Base-by-base conservation (phyloP, 140 eudicot species). In the Oenanthe javanica region DNA sequence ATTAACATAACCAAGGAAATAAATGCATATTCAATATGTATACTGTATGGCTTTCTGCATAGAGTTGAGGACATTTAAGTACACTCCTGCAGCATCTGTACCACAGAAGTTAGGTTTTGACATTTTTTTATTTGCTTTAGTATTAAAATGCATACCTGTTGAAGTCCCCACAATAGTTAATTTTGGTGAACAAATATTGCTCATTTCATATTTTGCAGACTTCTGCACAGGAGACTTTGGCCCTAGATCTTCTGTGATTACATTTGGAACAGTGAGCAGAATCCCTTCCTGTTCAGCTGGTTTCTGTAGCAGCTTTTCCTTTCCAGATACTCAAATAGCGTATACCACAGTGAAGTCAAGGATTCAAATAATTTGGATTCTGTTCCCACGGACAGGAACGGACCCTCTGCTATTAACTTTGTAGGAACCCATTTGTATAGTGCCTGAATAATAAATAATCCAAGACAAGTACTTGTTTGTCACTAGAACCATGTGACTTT, bases 241-340 rank as follows among this genome's bases (percentile, higher is more conserved):
- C 74, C 87, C 91, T 82, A 86, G 77, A 45, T 75, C 86, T 73
- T 88, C 98, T 19, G 92, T 89, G 69, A 77, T 85, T 59, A 93
- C 96, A 79, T 88, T 84, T 54, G 98, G 96, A 67, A 89, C 36
- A 31, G 89, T 91, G 27, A 75, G 74, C 81, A 91, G 78, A 81
- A 91, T 52, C 79, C 86, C 86, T 79, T 89, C 78, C 79, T 54
- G 87, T 74, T 91, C 97, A 8, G 92, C 77, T 77, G 91, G 89
- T 31, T 86, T 86, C 86, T 57, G 66, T 40, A 89, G 87, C 79
- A 76, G 77, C 80, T 78, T 79, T 73, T 88, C 87, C 84, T 89
- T 11, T 86, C 91, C 72, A 87, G 83, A 73, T 89, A 88, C 79
- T 89, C 98, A 43, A 70, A 77, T 46, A 87, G 72, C 66, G 97